phyloP scores from a whole-genome alignment of 2,329 filamentous ascomycete species.

The Diaporthe eres region DNA sequence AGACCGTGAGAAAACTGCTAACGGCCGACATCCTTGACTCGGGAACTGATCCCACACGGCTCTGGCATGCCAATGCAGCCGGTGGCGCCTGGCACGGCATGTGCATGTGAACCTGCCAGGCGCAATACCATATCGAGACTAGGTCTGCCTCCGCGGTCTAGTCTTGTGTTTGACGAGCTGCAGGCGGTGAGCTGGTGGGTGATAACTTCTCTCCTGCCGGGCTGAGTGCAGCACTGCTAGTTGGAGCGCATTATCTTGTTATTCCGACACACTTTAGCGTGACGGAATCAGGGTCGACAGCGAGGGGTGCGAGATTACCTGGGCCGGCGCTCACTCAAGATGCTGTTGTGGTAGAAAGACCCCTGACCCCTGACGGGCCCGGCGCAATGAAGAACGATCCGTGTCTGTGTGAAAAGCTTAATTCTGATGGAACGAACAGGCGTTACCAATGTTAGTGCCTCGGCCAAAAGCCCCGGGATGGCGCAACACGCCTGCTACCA shows the following conservation, averaged over 20 bases:
- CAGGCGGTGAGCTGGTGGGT: slow-evolving; percentile 16
- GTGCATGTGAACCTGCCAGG: slow-evolving; percentile 12
- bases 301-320: background rate
- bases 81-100: slow-evolving; percentile 21
- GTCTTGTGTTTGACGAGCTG: slow-evolving; percentile 14
- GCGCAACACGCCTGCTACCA: background rate
- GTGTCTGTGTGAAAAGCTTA: slow-evolving; percentile 11
- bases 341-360: background rate
- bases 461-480: too few species aligned
- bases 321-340: background rate
- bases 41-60: slow-evolving; percentile 11
- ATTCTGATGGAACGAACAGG: background rate
- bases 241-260: background rate
- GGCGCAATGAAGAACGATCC: background rate
- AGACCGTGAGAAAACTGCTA: background rate
- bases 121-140: slow-evolving; percentile 18
- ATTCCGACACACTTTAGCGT: background rate
- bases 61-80: slow-evolving; percentile 16
- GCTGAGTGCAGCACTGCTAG: background rate
- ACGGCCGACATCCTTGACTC: slow-evolving; percentile 24
- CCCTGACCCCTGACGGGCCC: slow-evolving; percentile 1
- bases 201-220: background rate
- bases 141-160: slow-evolving; percentile 2
- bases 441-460: background rate
- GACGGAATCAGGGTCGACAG: background rate